Percentiles rank a stretch among this genome's conserved stretches.
These are phyloP conservation scores for Colletotrichum magnum DNA, from an alignment of 2,329 filamentous ascomycete genomes.

Conservation along the genomic window DNA sequence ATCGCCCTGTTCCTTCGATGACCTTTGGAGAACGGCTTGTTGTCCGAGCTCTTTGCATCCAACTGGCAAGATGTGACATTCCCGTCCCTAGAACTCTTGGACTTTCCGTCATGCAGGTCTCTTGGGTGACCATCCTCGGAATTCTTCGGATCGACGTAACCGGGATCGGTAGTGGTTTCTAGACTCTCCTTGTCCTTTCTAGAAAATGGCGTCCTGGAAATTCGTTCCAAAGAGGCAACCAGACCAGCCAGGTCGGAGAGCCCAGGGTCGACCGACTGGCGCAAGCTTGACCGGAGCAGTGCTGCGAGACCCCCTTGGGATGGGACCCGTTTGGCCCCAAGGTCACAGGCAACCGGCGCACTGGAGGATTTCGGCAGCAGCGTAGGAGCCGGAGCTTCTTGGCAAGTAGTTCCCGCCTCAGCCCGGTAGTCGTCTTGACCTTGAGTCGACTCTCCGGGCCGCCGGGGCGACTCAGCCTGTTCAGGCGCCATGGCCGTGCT, in stretches of 20 bases:
- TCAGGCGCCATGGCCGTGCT: background rate
- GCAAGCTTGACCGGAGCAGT: constrained; percentile 30
- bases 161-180: background rate
- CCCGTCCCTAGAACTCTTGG: too few relatives aligned
- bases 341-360: background rate
- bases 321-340: background rate
- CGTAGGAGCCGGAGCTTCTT: background rate
- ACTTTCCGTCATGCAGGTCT: too few relatives aligned
- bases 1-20: constrained; percentile 48
- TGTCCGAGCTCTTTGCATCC: background rate
- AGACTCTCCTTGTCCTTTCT: constrained; percentile 40
- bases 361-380: background rate
- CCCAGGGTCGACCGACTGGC: constrained; percentile 43
- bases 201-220: constrained; percentile 44
- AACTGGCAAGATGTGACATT: background rate
- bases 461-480: background rate
- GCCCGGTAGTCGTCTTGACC: background rate
- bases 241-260: constrained; percentile 48
- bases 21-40: constrained; percentile 31
- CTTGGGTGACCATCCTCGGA: background rate
- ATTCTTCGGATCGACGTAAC: constrained; percentile 16
- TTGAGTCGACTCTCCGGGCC: background rate
- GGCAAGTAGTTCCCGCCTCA: background rate
- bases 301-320: constrained; percentile 25
- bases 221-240: constrained; percentile 47